Evolutionary conservation across 176 grass and related monocot genomes (phyloP).

Genomic region (Melocanna baccifera): DNA sequence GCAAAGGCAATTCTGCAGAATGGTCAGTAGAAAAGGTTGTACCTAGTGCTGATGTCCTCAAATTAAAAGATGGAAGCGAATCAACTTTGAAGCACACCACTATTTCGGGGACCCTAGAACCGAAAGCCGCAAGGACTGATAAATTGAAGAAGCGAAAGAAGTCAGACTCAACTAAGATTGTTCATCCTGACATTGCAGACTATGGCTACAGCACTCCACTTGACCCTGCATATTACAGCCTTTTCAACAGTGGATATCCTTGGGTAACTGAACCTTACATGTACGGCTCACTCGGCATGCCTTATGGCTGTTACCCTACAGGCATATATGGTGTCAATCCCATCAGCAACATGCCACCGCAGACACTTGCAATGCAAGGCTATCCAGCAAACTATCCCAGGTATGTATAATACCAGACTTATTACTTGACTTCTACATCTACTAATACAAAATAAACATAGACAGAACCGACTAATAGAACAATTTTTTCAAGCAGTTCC

Average conservation of each 20-base stretch:
- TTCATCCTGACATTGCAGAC: slow-evolving; percentile 21
- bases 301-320: slow-evolving; percentile 29
- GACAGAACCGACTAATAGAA: not conserved
- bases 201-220: slow-evolving; percentile 27
- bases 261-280: slow-evolving; percentile 43
- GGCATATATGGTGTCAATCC: slow-evolving; percentile 18
- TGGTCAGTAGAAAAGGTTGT: slow-evolving; percentile 14
- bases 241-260: slow-evolving; percentile 26
- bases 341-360: slow-evolving; percentile 19
- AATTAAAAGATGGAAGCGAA: slow-evolving; percentile 24
- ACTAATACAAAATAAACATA: not conserved
- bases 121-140: slow-evolving; percentile 12
- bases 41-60: slow-evolving; percentile 5
- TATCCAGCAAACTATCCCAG: slow-evolving; percentile 29
- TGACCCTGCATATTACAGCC: slow-evolving; percentile 43
- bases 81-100: slow-evolving; percentile 1
- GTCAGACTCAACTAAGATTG: slow-evolving; percentile 22
- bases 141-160: slow-evolving; percentile 41
- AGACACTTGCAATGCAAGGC: slow-evolving; percentile 28
- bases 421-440: not conserved
- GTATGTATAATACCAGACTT: slow-evolving; percentile 15
- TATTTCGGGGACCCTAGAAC: slow-evolving; percentile 16
- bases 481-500: not conserved
- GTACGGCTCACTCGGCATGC: slow-evolving; percentile 24
- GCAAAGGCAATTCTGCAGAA: slow-evolving; percentile 36